Conservation (phyloP, 208 protist species). For the Wallacemonas sp. region DNA sequence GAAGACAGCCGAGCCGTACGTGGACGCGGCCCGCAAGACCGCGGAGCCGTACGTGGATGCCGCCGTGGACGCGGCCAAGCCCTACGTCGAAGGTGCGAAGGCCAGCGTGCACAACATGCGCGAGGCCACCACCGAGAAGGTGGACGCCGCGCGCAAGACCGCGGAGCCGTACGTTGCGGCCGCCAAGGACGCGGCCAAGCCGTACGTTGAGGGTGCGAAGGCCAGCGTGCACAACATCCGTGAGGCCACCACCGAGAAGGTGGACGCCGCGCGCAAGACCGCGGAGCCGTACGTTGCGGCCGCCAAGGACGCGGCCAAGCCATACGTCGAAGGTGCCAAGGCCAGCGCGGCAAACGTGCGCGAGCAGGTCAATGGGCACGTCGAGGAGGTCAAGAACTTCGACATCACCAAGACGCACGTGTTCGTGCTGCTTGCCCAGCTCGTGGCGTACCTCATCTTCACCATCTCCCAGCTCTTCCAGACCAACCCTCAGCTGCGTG, state of each 20-base stretch:
- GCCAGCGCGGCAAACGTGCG: slow-evolving; percentile 17
- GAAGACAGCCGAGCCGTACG: slow-evolving; percentile 29
- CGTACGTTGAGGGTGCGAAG: slow-evolving; percentile 25
- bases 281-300: slow-evolving; percentile 21
- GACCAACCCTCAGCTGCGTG: slow-evolving; percentile 16
- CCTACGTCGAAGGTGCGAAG: slow-evolving; percentile 23
- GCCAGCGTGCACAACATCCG: slow-evolving; percentile 28
- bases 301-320: slow-evolving; percentile 22
- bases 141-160: neutral
- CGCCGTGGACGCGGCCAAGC: slow-evolving; percentile 4
- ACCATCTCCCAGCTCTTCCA: slow-evolving; percentile 25
- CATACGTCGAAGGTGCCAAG: slow-evolving; percentile 25
- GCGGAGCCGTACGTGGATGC: slow-evolving; percentile 41
- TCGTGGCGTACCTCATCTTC: slow-evolving; percentile 40
- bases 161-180: slow-evolving; percentile 4
- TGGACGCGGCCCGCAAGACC: slow-evolving; percentile 37
- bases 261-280: slow-evolving; percentile 6
- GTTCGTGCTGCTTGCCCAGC: slow-evolving; percentile 35
- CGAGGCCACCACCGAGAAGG: slow-evolving; percentile 10
- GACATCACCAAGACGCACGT: slow-evolving; percentile 44
- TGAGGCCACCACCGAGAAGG: slow-evolving; percentile 16
- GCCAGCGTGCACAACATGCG: slow-evolving; percentile 27
- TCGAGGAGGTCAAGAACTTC: slow-evolving; percentile 34
- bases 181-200: slow-evolving; percentile 10
- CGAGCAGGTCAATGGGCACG: slow-evolving; percentile 23